Evolutionary conservation across 352 stramenopile genomes (phyloP).

Genomic region (Pythium periplocum): DNA sequence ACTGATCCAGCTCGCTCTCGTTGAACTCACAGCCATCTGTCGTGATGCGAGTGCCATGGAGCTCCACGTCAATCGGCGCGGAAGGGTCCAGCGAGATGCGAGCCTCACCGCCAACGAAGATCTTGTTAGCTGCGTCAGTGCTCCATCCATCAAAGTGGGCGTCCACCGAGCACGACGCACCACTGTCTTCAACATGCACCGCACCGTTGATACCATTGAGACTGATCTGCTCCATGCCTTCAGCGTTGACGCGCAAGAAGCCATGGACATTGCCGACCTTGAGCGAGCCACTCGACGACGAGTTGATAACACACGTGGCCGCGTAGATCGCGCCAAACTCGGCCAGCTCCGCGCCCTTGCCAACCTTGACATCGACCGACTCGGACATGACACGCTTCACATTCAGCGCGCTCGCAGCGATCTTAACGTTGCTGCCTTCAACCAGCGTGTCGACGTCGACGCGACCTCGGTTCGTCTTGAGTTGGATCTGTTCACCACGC

Average conservation of each 20-base stretch:
- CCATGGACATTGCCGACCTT: slow-evolving; percentile 66
- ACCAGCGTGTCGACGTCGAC: slow-evolving; percentile 43
- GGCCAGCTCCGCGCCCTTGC: slow-evolving; percentile 27
- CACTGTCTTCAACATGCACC: slow-evolving; percentile 66
- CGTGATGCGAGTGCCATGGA: slow-evolving; percentile 48
- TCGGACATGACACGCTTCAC: slow-evolving; percentile 69
- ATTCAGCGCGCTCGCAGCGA: slow-evolving; percentile 31
- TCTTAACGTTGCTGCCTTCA: slow-evolving; percentile 51
- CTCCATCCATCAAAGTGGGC: slow-evolving; percentile 75
- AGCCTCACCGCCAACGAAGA: slow-evolving; percentile 62
- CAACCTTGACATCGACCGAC: slow-evolving; percentile 45
- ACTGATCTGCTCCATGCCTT: slow-evolving; percentile 37
- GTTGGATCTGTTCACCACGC: slow-evolving; percentile 40
- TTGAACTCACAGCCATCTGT: slow-evolving; percentile 42
- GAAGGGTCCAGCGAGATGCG: slow-evolving; percentile 60
- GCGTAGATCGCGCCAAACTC: slow-evolving; percentile 76
- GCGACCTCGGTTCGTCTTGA: slow-evolving; percentile 60
- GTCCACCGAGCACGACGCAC: slow-evolving; percentile 37
- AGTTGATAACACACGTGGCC: slow-evolving; percentile 39
- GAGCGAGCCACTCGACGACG: slow-evolving; percentile 26
- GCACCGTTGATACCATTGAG: slow-evolving; percentile 67
- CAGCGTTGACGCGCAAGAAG: slow-evolving; percentile 48
- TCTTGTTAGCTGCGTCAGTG: slow-evolving; percentile 38
- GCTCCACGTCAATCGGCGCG: slow-evolving; percentile 47
- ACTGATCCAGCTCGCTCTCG: slow-evolving; percentile 49